Base-by-base conservation (phyloP, 371 early-diverging fungal genomes). In the Rhizopus microsporus region DNA sequence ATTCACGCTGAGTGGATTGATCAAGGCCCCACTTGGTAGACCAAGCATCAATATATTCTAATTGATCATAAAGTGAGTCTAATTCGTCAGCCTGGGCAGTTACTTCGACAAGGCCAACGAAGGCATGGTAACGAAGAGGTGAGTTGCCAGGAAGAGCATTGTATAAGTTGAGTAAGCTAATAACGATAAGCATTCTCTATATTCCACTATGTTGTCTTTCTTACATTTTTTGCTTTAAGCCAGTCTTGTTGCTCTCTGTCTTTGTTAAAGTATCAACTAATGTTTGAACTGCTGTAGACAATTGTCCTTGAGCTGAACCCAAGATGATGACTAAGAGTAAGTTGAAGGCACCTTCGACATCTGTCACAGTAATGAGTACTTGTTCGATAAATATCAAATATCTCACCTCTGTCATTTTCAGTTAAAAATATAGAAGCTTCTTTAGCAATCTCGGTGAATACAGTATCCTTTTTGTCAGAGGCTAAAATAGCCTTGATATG, bases 131-230 rank as follows among this genome's bases (percentile, higher is more conserved):
- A 38, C 93, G 88, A 51, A 83, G 79, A 46, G 87, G 68, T 50
- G 81, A 84, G 54, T 81, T 75, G 63, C 75, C 66, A 33, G 84
- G 88, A 56, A 91, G 77, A 51, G 82, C 81, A 71, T 89, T 92
- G 83, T 88, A 93, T 57, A 94, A 75, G 77, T 91, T 94, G 58
- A 88, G 85, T 44, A 94, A 83, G 40, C 92, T 93, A 65, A 51
- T 40, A 42, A 47, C 16, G 37, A 45, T 29, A 45, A 49, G 31
- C 38, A 46, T 34, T 42, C 15, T 42, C 34, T 9, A 34, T 23
- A 9, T 4, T 35, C 16, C 9, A 16, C 3, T 37, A 3, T 38
- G 16, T 17, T 9, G 12, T 15, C 8, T 59, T 43, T 54, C 68
- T 68, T 75, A 88, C 86, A 87, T 81, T 72, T 83, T 84, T 62